Percentiles rank a stretch among this genome's conserved stretches.
These are phyloP conservation scores for Capsicum pubescens DNA, from an alignment of 257 asterid genomes.

Conservation along the genomic window DNA sequence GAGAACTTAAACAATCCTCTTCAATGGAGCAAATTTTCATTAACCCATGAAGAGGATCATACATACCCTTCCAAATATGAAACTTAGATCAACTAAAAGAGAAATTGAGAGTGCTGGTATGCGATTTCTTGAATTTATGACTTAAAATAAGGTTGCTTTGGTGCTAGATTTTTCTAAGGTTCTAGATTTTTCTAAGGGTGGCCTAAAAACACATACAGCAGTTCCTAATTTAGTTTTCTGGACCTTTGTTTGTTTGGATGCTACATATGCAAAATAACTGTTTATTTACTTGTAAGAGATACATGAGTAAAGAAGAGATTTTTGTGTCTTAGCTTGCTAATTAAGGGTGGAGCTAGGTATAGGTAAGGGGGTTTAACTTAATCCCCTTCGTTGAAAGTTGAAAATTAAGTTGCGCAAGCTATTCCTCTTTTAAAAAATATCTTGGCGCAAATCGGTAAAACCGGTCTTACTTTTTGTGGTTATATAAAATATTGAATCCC, in stretches of 20 bases:
- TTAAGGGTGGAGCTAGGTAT: background rate
- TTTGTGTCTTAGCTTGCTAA: background rate
- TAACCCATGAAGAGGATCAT: background rate
- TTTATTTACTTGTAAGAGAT: background rate
- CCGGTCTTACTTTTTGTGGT: background rate
- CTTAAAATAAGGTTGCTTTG: conserved; percentile 12
- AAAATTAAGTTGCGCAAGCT: background rate
- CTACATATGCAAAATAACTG: background rate
- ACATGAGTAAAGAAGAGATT: background rate
- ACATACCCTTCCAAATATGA: background rate
- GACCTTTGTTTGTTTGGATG: background rate
- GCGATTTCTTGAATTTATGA: background rate
- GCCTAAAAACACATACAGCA: background rate
- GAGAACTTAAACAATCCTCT: background rate
- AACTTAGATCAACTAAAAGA: background rate
- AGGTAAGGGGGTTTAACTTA: background rate
- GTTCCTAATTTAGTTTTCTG: background rate
- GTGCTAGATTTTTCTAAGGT: background rate
- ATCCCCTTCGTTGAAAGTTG: background rate
- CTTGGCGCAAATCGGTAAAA: conserved; percentile 1
- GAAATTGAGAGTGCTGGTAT: background rate
- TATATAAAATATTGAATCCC: background rate
- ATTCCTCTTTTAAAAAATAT: background rate
- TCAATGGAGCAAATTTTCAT: background rate
- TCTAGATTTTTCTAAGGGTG: conserved; percentile 1